These are phyloP conservation scores for Aaosphaeria pasadenensis DNA, from an alignment of 2,329 filamentous ascomycete species.

Conservation along the genomic window DNA sequence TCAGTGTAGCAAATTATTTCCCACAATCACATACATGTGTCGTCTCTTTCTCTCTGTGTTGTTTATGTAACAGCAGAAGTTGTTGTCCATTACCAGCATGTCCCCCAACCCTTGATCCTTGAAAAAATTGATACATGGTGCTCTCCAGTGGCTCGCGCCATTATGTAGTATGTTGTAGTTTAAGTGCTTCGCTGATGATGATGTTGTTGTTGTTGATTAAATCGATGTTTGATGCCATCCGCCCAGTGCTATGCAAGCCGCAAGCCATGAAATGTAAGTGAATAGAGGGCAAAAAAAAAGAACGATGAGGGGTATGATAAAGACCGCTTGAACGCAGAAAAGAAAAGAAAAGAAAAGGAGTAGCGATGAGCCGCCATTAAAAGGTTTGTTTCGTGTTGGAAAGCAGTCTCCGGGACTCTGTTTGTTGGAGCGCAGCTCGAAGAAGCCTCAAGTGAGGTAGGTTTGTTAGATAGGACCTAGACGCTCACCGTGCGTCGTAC, in stretches of 20 bases:
- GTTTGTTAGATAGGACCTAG: slow-evolving; percentile 19
- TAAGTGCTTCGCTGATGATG: neutral
- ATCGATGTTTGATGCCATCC: slow-evolving; percentile 11
- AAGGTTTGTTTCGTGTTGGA: slow-evolving; percentile 4
- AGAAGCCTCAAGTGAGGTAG: slow-evolving; percentile 8
- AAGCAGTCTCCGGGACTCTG: slow-evolving; percentile 21
- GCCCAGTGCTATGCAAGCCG: slow-evolving; percentile 27
- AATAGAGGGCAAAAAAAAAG: slow-evolving; percentile 8
- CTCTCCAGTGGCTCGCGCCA: too few species aligned
- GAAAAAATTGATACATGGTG: too few species aligned
- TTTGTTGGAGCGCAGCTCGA: slow-evolving; percentile 28
- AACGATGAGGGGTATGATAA: slow-evolving; percentile 23
- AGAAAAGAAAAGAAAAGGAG: neutral
- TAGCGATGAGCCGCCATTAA: slow-evolving; percentile 1
- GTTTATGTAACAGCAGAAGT: neutral
- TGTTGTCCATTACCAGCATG: slow-evolving; percentile 33
- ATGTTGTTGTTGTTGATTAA: neutral
- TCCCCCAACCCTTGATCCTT: slow-evolving; percentile 9
- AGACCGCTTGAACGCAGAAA: slow-evolving; percentile 35
- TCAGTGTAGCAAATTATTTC: too few species aligned
- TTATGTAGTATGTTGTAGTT: too few species aligned
- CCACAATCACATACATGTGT: too few species aligned
- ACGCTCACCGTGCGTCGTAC: slow-evolving; percentile 50
- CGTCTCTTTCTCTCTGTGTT: too few species aligned
- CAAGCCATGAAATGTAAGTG: slow-evolving; percentile 7